Conservation (phyloP, 2,329 filamentous ascomycete species). For the Ploettnerulaceae sp. region DNA sequence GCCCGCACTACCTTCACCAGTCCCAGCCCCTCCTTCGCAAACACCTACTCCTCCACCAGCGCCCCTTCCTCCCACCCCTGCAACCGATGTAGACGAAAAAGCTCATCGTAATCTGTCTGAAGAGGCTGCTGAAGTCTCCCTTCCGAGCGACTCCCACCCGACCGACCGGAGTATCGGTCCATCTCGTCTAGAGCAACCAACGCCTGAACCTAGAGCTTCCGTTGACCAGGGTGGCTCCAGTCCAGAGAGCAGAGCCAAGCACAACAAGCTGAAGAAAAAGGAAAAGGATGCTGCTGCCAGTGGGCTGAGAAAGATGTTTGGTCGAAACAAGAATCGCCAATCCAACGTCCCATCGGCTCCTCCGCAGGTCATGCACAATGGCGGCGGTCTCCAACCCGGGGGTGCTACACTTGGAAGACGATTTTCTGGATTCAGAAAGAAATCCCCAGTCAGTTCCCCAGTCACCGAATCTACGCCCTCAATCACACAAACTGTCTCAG, state of each 20-base stretch:
- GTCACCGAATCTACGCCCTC: conserved; percentile 20
- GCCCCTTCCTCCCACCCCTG: conserved; percentile 25
- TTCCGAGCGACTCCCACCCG: conserved; percentile 26
- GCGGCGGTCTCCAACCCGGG: conserved; percentile 32
- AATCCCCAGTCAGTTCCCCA: conserved; percentile 28
- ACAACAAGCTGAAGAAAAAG: conserved; percentile 53
- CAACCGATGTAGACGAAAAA: conserved; percentile 17
- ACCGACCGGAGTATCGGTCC: conserved; percentile 18
- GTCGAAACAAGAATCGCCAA: conserved; percentile 53
- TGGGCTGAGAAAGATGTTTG: conserved; percentile 62
- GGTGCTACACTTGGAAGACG: conserved; percentile 34
- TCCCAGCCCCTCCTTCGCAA: conserved; percentile 20
- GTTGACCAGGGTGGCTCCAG: conserved; percentile 33
- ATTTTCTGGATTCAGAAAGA: conserved; percentile 39
- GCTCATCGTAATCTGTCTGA: conserved; percentile 30
- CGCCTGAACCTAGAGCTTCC: conserved; percentile 25
- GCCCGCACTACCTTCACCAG: conserved; percentile 42
- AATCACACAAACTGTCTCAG: conserved; percentile 29
- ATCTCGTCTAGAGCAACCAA: conserved; percentile 21
- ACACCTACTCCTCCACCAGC: conserved; percentile 23
- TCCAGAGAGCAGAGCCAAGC: conserved; percentile 42
- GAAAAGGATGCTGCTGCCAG: conserved; percentile 34
- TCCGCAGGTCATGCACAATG: conserved; percentile 46
- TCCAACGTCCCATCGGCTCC: conserved; percentile 54
- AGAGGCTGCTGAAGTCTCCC: conserved; percentile 32